phyloP scores from a whole-genome alignment of 2,329 filamentous ascomycete species.

The Penicillium brasilianum region DNA sequence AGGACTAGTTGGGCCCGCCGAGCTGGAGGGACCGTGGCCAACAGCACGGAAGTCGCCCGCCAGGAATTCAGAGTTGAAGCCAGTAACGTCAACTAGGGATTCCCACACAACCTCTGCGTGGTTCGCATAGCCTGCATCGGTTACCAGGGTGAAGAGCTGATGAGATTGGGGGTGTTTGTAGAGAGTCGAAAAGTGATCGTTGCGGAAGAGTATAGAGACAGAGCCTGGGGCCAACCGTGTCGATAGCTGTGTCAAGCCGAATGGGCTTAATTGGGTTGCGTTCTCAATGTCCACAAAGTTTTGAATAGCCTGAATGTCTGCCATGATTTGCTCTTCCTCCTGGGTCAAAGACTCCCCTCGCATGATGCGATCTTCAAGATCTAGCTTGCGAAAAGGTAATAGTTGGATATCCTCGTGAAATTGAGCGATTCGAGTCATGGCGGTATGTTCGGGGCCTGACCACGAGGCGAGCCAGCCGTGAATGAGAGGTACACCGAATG shows the following conservation, averaged over 20 bases:
- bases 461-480: constrained; percentile 85
- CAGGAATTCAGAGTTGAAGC: constrained; percentile 79
- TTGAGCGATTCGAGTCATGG: constrained; percentile 74
- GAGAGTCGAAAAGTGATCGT: constrained; percentile 94
- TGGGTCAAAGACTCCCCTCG: constrained; percentile 64
- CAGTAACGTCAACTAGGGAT: constrained; percentile 84
- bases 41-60: constrained; percentile 89
- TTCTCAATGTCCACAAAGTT: constrained; percentile 73
- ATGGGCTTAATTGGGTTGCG: constrained; percentile 83
- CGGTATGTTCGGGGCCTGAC: constrained; percentile 69
- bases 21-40: constrained; percentile 58
- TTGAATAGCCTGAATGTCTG: constrained; percentile 84
- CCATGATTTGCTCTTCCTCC: constrained; percentile 77
- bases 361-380: constrained; percentile 78
- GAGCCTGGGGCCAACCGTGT: constrained; percentile 74
- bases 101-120: constrained; percentile 97
- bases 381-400: constrained; percentile 84
- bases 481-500: constrained; percentile 84
- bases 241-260: constrained; percentile 76
- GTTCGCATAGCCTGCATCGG: constrained; percentile 84
- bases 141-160: constrained; percentile 82
- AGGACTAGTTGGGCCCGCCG: constrained; percentile 32
- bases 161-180: constrained; percentile 83
- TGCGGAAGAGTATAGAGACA: constrained; percentile 90
- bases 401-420: constrained; percentile 94